Base-by-base conservation (phyloP, 1,139 yeast genomes). In the Pichia inconspicua region DNA sequence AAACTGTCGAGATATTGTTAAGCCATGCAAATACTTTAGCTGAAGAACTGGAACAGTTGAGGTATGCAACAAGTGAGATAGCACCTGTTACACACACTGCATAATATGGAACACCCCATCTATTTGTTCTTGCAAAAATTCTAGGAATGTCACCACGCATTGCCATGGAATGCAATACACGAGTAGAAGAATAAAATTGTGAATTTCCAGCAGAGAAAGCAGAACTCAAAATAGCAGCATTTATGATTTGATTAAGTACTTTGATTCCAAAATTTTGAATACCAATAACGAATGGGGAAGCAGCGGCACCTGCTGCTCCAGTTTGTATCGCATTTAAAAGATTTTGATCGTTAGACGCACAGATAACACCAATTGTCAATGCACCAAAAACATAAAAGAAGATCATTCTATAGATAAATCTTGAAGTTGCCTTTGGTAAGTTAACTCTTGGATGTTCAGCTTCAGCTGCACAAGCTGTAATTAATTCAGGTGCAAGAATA, bases 211-310 rank as follows among this genome's bases (percentile, higher is more conserved):
- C 65, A 7, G 72, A 68, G 42, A 66, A 68, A 19, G 73, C 72
- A n/a, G 73, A 68, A 2, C 72, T 65, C 56, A 69, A 65, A 46
- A 69, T 68, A 36, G 63, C 66, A 7, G 72, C 74, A 49, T 70
- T 69, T 50, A 70, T 66, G 48, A 70, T 68, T 50, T 70, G 73
- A 58, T 63, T 59, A 34, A 61, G 56, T 9, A 61, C 65, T 43
- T 58, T 62, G 39, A 65, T 66, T 46, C 68, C 69, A 31, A 65
- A 64, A 47, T 60, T 61, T 53, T 63, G 65, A 54, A 74, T 75
- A 43, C 78, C 80, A 58, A 75, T 68, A 38, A 75, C 79, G 50
- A 73, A 75, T 11, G 80, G 78, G 36, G 66, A 63, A n/a, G 76
- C 77, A 22, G 72, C 66, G 40, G 78, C 78, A 50, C 53, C 51